phyloP scores from a whole-genome alignment of 257 asterid genomes.

The Ehretia macrophylla region DNA sequence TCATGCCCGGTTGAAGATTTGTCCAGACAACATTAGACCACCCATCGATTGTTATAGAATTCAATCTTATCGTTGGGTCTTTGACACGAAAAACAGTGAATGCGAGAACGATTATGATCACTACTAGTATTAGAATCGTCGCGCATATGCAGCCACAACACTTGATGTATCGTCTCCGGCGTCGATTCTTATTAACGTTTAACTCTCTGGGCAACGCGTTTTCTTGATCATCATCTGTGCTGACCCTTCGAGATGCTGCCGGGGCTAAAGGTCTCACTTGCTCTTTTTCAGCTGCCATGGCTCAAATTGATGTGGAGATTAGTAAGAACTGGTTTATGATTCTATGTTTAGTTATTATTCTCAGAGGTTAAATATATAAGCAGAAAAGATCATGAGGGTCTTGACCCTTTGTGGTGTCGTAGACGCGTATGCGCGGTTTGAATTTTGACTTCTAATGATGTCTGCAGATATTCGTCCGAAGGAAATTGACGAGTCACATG shows the following conservation, averaged over 20 bases:
- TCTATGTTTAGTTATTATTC: too few species aligned
- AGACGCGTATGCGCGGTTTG: background rate
- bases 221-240: too few species aligned
- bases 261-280: slow-evolving; percentile 33
- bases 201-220: background rate
- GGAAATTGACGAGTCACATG: background rate
- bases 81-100: slow-evolving; percentile 29
- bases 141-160: slow-evolving; percentile 32
- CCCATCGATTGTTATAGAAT: slow-evolving; percentile 22
- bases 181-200: slow-evolving; percentile 10
- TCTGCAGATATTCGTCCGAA: background rate
- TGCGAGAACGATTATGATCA: slow-evolving; percentile 9
- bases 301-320: background rate
- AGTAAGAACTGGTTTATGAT: too few species aligned
- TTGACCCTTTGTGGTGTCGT: background rate
- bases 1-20: slow-evolving; percentile 6
- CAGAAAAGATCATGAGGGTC: background rate
- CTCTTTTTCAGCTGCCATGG: slow-evolving; percentile 15
- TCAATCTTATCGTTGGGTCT: slow-evolving; percentile 21
- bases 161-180: slow-evolving; percentile 20
- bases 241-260: background rate
- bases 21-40: slow-evolving; percentile 13
- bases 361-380: background rate
- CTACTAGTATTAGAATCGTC: slow-evolving; percentile 7
- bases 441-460: background rate